phyloP scores from a whole-genome alignment of 768 basidiomycete species.

The Psilocybe sp. region DNA sequence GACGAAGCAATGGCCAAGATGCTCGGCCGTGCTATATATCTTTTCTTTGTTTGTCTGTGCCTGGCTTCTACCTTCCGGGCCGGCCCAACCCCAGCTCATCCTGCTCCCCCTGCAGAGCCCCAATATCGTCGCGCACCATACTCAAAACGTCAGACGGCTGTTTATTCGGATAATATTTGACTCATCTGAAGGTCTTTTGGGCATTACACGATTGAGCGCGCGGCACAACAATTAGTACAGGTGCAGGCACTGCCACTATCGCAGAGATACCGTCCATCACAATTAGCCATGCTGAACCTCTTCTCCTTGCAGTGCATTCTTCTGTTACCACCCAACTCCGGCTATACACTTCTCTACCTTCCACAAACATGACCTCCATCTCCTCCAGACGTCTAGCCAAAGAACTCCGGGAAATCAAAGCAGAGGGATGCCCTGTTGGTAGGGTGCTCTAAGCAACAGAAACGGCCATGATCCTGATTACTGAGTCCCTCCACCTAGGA shows the following conservation, averaged over 20 bases:
- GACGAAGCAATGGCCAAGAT: slow-evolving; percentile 28
- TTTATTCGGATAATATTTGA: too few species aligned
- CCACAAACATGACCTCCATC: slow-evolving; percentile 52
- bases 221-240: too few species aligned
- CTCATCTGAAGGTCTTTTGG: too few species aligned
- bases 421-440: slow-evolving; percentile 70
- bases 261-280: too few species aligned
- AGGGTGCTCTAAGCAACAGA: slow-evolving; percentile 15
- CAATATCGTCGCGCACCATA: too few species aligned
- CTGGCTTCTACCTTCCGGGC: slow-evolving; percentile 19
- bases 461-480: not conserved
- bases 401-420: slow-evolving; percentile 65
- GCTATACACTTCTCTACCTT: not conserved
- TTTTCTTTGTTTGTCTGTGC: slow-evolving; percentile 31
- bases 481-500: slow-evolving; percentile 38
- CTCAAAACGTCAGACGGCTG: too few species aligned
- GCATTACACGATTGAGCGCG: too few species aligned
- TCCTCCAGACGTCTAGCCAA: slow-evolving; percentile 65
- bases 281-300: not conserved
- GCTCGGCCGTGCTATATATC: slow-evolving; percentile 23
- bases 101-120: too few species aligned
- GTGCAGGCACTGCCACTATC: not conserved
- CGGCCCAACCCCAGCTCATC: not conserved
- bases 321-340: not conserved
- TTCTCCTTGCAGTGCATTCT: not conserved